Evolutionary conservation across 495 filamentous ascomycete species (phyloP).

Genomic region (Platismatia glauca): DNA sequence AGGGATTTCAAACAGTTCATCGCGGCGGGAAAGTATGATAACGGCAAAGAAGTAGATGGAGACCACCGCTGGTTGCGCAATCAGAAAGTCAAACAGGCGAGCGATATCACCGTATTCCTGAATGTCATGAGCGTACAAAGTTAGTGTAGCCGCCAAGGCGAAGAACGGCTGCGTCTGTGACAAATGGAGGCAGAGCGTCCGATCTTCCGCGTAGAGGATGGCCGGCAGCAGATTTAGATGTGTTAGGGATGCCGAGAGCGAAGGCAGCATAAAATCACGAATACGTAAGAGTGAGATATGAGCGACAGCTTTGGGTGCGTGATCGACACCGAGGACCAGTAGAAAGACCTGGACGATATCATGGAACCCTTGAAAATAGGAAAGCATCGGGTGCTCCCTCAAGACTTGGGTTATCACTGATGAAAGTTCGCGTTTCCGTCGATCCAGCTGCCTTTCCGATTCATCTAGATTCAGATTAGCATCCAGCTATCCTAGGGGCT

Average conservation of each 20-base stretch:
- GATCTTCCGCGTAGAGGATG: conserved; percentile 62
- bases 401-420: conserved; percentile 67
- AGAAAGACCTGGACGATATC: conserved; percentile 97
- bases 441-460: conserved; percentile 49
- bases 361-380: conserved; percentile 97
- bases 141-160: conserved; percentile 80
- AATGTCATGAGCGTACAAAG: conserved; percentile 93
- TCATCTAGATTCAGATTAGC: conserved; percentile 22
- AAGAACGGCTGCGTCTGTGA: conserved; percentile 78
- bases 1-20: conserved; percentile 73
- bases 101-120: conserved; percentile 80
- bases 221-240: conserved; percentile 79
- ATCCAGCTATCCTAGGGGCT: conserved; percentile 20
- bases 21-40: conserved; percentile 68
- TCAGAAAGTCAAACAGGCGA: conserved; percentile 80
- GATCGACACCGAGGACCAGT: conserved; percentile 60
- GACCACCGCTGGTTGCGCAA: conserved; percentile 77
- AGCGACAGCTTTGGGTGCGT: conserved; percentile 50
- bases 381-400: conserved; percentile 72
- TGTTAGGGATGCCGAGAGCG: conserved; percentile 66
- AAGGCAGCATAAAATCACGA: conserved; percentile 94
- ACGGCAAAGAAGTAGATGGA: conserved; percentile 86
- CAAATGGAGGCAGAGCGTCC: conserved; percentile 59
- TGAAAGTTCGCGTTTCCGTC: conserved; percentile 63
- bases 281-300: conserved; percentile 82